These are phyloP conservation scores for Ciborinia camelliae DNA, from an alignment of 2,329 filamentous ascomycete genomes.

Conservation along the genomic window DNA sequence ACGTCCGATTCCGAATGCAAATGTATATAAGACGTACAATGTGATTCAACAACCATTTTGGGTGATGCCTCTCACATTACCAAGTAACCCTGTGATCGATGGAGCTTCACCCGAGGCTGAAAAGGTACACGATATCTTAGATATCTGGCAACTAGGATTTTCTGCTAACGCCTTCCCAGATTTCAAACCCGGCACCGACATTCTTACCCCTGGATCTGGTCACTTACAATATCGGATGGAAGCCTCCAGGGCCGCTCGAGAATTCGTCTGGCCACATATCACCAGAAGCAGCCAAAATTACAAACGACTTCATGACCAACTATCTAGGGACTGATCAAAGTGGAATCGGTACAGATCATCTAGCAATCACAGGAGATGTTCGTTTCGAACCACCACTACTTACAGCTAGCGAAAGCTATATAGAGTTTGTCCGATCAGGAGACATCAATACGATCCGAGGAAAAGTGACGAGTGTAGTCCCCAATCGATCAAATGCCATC, in stretches of 20 bases:
- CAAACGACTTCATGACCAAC: conserved; percentile 50
- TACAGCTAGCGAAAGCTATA: conserved; percentile 68
- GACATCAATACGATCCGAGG: conserved; percentile 46
- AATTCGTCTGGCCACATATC: conserved; percentile 65
- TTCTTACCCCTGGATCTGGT: conserved; percentile 72
- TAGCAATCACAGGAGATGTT: conserved; percentile 30
- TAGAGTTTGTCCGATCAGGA: conserved; percentile 68
- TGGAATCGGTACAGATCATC: conserved; percentile 41
- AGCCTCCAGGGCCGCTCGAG: conserved; percentile 54
- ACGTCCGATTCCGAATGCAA: conserved; percentile 43
- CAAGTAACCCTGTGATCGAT: conserved; percentile 30
- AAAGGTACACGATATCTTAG: conserved; percentile 22
- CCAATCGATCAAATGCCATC: conserved; percentile 7
- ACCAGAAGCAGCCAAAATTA: conserved; percentile 51
- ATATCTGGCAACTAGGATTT: background rate
- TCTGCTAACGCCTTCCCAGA: conserved; percentile 37
- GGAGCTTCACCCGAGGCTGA: conserved; percentile 26
- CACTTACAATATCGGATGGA: conserved; percentile 65
- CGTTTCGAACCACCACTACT: conserved; percentile 57
- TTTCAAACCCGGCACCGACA: conserved; percentile 46
- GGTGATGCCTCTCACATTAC: conserved; percentile 58
- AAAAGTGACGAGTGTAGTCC: conserved; percentile 21
- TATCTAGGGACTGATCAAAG: conserved; percentile 54
- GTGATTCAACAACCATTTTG: conserved; percentile 68
- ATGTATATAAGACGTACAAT: conserved; percentile 62